phyloP scores from a whole-genome alignment of 208 protist genomes.

The Acanthamoeba castellanii region DNA sequence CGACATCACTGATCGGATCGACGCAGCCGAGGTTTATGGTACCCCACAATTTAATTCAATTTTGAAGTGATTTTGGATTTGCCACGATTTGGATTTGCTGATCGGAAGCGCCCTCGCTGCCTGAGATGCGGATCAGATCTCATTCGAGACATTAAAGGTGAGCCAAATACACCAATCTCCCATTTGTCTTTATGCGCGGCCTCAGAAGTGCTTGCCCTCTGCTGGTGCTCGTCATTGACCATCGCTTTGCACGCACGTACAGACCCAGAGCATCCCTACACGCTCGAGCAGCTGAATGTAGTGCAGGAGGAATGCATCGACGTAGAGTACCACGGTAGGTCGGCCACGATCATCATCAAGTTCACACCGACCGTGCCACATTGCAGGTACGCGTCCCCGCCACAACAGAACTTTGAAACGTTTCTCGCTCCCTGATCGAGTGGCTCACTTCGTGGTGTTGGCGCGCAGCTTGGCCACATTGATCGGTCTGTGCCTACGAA shows the following conservation, averaged over 20 bases:
- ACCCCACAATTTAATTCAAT: background rate
- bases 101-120: background rate
- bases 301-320: conserved; percentile 80
- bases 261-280: conserved; percentile 88
- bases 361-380: conserved; percentile 91
- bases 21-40: conserved; percentile 48
- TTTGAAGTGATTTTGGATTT: background rate
- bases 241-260: conserved; percentile 2
- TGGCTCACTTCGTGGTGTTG: conserved; percentile 76
- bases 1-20: background rate
- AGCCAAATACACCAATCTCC: no score
- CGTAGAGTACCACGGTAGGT: conserved; percentile 58
- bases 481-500: conserved; percentile 86
- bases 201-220: background rate
- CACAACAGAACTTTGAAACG: background rate
- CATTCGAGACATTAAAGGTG: conserved; percentile 69
- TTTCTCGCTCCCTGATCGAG: conserved; percentile 31
- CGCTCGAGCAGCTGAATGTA: conserved; percentile 89
- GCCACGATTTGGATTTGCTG: background rate
- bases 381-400: conserved; percentile 78
- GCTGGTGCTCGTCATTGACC: background rate
- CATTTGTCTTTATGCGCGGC: background rate
- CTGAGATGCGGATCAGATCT: background rate
- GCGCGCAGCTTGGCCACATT: conserved; percentile 79
- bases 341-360: conserved; percentile 78